Conservation (phyloP, 352 stramenopile species). For the Phytopythium sindhum region DNA sequence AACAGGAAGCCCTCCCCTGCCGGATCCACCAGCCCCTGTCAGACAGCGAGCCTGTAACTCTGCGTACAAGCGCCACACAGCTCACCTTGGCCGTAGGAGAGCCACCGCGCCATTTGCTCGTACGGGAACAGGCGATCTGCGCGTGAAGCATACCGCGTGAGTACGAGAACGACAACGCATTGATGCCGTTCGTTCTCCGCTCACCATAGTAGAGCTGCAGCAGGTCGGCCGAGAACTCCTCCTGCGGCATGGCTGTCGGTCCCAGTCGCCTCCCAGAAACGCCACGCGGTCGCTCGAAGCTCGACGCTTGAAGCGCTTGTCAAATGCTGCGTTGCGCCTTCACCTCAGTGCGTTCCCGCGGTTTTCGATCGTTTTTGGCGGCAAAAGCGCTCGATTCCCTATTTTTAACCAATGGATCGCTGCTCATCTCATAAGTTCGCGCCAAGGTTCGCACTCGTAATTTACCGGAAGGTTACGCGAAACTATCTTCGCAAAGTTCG, state of each 20-base stretch:
- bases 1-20: slow-evolving; percentile 78
- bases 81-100: slow-evolving; percentile 74
- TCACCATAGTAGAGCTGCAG: slow-evolving; percentile 87
- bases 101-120: slow-evolving; percentile 80
- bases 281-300: background rate
- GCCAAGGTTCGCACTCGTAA: background rate
- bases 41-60: background rate
- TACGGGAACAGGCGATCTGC: slow-evolving; percentile 86
- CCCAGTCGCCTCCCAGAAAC: too few relatives aligned
- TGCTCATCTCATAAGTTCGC: background rate
- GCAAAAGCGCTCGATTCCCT: background rate
- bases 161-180: background rate
- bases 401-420: background rate
- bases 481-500: too few relatives aligned
- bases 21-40: background rate
- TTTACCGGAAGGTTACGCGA: too few relatives aligned
- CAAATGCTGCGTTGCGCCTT: background rate
- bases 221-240: slow-evolving; percentile 82
- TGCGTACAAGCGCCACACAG: background rate
- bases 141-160: background rate
- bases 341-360: background rate
- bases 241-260: slow-evolving; percentile 43
- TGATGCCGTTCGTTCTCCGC: background rate
- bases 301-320: background rate
- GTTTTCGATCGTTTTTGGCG: slow-evolving; percentile 4